Conservation (phyloP, 441 rosid species). For the Kokia cookei region DNA sequence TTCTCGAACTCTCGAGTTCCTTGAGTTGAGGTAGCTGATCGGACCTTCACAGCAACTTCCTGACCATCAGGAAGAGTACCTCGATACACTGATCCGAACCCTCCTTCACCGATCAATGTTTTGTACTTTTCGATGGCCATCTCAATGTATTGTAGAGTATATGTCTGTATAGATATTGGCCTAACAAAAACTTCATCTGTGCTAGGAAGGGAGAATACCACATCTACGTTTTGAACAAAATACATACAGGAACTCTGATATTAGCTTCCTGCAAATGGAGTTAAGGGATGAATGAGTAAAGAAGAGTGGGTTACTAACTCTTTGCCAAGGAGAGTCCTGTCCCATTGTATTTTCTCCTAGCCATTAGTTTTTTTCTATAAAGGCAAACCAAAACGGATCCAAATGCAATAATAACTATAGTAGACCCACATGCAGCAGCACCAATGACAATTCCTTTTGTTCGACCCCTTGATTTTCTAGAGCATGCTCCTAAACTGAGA, state of each 20-base stretch:
- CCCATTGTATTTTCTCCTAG: slow-evolving; percentile 14
- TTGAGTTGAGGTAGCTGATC: slow-evolving; percentile 71
- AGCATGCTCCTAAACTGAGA: slow-evolving; percentile 45
- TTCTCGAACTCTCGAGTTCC: slow-evolving; percentile 74
- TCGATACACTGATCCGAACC: slow-evolving; percentile 66
- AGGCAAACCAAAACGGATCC: slow-evolving; percentile 28
- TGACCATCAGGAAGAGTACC: slow-evolving; percentile 63
- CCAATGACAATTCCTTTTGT: slow-evolving; percentile 33
- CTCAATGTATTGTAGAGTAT: slow-evolving; percentile 43
- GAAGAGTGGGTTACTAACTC: slow-evolving; percentile 37
- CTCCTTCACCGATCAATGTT: slow-evolving; percentile 71
- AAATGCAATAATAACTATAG: slow-evolving; percentile 27
- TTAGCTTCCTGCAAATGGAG: neutral
- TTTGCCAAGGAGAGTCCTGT: slow-evolving; percentile 29
- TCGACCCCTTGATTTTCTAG: slow-evolving; percentile 10
- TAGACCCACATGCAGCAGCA: slow-evolving; percentile 36
- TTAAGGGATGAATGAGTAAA: neutral
- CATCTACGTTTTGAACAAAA: slow-evolving; percentile 33
- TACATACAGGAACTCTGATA: neutral
- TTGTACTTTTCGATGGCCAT: slow-evolving; percentile 45
- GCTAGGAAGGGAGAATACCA: slow-evolving; percentile 45
- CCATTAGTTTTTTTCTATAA: slow-evolving; percentile 22
- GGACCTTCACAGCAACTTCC: slow-evolving; percentile 79
- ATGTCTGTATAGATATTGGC: slow-evolving; percentile 45
- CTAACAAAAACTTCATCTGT: slow-evolving; percentile 29